These are phyloP conservation scores for Aegilops umbellulata DNA, from an alignment of 176 grass and related monocot genomes.

Conservation along the genomic window DNA sequence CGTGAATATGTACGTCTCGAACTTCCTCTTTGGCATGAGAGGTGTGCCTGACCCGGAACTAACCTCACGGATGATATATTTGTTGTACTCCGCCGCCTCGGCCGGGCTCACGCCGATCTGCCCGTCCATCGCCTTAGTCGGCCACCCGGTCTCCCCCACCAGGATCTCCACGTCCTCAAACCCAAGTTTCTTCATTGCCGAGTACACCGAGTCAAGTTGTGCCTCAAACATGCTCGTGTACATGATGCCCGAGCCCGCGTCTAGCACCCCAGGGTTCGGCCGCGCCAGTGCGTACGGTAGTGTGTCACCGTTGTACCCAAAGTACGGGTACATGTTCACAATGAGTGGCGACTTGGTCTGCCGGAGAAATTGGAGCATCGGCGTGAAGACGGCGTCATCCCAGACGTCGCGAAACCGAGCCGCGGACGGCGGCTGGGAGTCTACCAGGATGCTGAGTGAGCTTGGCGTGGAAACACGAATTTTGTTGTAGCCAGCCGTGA, in stretches of 20 bases:
- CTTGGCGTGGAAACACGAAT: slow-evolving; percentile 84
- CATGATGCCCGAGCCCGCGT: slow-evolving; percentile 52
- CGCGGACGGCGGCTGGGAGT: slow-evolving; percentile 53
- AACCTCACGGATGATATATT: slow-evolving; percentile 48
- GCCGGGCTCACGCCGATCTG: slow-evolving; percentile 58
- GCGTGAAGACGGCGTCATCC: slow-evolving; percentile 55
- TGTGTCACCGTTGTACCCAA: slow-evolving; percentile 75
- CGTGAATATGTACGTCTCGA: slow-evolving; percentile 86
- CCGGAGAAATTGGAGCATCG: slow-evolving; percentile 80
- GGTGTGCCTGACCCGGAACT: slow-evolving; percentile 59
- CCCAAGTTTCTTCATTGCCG: slow-evolving; percentile 73
- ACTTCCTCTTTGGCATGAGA: slow-evolving; percentile 69
- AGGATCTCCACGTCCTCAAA: slow-evolving; percentile 80
- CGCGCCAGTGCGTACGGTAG: slow-evolving; percentile 66
- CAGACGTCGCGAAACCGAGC: slow-evolving; percentile 61
- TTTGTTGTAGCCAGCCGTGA: slow-evolving; percentile 36
- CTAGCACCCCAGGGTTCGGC: slow-evolving; percentile 50
- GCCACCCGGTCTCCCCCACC: slow-evolving; percentile 90
- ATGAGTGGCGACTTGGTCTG: slow-evolving; percentile 55
- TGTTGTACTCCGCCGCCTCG: slow-evolving; percentile 57
- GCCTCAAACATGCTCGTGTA: slow-evolving; percentile 91
- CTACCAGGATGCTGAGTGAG: slow-evolving; percentile 62
- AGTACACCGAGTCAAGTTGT: slow-evolving; percentile 86
- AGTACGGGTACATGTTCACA: slow-evolving; percentile 92
- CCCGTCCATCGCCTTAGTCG: slow-evolving; percentile 57